phyloP scores from a whole-genome alignment of 495 filamentous ascomycete species.

The Hyaloscypha hepaticicola region DNA sequence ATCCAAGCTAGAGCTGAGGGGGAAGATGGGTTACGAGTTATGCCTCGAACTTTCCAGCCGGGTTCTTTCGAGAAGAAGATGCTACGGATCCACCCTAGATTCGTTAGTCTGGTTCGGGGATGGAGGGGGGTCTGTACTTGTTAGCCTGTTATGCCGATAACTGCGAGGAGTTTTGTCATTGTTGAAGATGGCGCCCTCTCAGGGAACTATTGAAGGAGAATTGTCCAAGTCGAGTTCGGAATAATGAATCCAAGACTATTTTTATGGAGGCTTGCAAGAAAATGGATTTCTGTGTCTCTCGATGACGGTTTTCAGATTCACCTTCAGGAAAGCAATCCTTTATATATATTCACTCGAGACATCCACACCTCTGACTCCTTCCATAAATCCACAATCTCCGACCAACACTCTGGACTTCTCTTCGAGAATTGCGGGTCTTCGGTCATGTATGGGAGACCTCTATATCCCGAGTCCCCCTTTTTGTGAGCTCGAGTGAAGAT shows the following conservation, averaged over 20 bases:
- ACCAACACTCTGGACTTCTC: neutral
- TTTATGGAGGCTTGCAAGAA: neutral
- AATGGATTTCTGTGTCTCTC: neutral
- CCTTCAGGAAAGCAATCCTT: neutral
- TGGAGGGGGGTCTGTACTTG: constrained; percentile 4
- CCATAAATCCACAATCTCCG: neutral
- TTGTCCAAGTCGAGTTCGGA: too few relatives aligned
- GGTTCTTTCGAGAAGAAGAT: constrained; percentile 37
- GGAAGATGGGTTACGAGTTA: constrained; percentile 44
- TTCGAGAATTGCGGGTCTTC: neutral
- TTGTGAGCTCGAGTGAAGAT: neutral
- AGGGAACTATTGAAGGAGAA: neutral
- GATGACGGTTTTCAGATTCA: neutral
- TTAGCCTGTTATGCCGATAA: constrained; percentile 4
- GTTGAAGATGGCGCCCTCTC: neutral
- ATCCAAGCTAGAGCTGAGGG: constrained; percentile 37
- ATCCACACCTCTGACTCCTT: neutral
- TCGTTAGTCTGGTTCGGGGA: too few relatives aligned
- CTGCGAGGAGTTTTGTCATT: neutral
- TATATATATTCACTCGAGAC: neutral
- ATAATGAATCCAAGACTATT: too few relatives aligned
- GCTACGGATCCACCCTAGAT: constrained; percentile 45
- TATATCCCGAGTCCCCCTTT: neutral
- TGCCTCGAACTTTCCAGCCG: constrained; percentile 42
- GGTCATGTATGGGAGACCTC: neutral